Conservation (phyloP, 129 eudicot genomes). For the Gnaphalium uliginosum region DNA sequence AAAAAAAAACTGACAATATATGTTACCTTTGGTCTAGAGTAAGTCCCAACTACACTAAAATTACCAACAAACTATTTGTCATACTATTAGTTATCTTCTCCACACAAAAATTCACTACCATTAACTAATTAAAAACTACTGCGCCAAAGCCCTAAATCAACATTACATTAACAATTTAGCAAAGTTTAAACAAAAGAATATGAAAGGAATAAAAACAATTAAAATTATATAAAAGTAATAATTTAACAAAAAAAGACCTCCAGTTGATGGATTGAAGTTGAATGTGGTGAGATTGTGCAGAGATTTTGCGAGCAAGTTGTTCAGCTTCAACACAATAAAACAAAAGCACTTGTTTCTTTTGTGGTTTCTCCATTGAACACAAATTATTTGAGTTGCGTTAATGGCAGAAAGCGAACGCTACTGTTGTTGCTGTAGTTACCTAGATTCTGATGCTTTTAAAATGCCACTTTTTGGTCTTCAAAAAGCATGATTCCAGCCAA, state of each 20-base stretch:
- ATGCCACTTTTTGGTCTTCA: not conserved
- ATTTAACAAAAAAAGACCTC: constrained; percentile 55
- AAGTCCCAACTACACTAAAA: no score
- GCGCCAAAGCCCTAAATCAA: not conserved
- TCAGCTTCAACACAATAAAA: constrained; percentile 79
- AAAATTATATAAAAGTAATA: no score
- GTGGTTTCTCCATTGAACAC: constrained; percentile 52
- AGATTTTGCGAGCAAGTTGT: constrained; percentile 79
- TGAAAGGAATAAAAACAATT: not conserved
- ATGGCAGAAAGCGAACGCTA: not conserved
- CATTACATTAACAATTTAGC: no score
- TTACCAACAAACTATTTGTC: no score
- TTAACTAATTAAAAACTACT: not conserved
- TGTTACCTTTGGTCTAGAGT: no score
- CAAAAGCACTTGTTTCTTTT: constrained; percentile 70
- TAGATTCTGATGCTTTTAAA: constrained; percentile 1
- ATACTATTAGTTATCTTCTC: no score
- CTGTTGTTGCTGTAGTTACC: not conserved
- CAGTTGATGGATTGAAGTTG: constrained; percentile 87
- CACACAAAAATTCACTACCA: not conserved
- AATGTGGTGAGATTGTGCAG: constrained; percentile 71
- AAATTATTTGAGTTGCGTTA: not conserved
- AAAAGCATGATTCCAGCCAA: not conserved
- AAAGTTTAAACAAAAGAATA: not conserved
- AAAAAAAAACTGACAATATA: no score